Evolutionary conservation across 176 grass and related monocot genomes (phyloP).

Genomic region (Triticum dicoccoides): DNA sequence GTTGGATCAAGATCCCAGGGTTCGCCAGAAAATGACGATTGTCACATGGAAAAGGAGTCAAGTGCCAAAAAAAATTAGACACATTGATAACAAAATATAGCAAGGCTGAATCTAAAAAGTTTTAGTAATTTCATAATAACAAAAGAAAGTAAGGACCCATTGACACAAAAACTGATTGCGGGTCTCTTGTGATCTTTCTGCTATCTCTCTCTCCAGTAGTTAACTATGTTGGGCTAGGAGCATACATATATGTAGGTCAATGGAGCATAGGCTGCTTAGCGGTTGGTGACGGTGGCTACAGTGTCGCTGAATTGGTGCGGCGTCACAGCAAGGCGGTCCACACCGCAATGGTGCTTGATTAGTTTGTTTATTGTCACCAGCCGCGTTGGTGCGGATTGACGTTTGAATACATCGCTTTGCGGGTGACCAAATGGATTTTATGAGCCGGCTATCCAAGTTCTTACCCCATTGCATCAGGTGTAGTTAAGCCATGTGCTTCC

Average conservation of each 20-base stretch:
- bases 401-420: constrained; percentile 38
- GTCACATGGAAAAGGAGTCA: too few relatives aligned
- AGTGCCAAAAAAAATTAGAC: too few relatives aligned
- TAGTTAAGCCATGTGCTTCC: constrained; percentile 9
- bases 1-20: too few relatives aligned
- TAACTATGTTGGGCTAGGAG: neutral
- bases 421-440: neutral
- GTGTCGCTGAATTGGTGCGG: constrained; percentile 1
- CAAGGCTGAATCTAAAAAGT: too few relatives aligned
- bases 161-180: too few relatives aligned
- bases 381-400: constrained; percentile 38
- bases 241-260: constrained; percentile 20
- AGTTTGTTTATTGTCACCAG: constrained; percentile 13
- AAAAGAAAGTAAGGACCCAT: too few relatives aligned
- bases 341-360: constrained; percentile 9
- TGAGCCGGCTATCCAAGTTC: neutral
- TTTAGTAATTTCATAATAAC: too few relatives aligned
- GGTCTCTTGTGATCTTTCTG: neutral
- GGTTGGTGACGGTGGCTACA: constrained; percentile 40
- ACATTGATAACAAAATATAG: too few relatives aligned
- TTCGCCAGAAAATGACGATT: too few relatives aligned
- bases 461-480: neutral
- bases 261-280: neutral
- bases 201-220: neutral
- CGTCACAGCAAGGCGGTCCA: constrained; percentile 16